These are phyloP conservation scores for Pichia sp. DNA, from an alignment of 1,139 yeast species.

Conservation along the genomic window DNA sequence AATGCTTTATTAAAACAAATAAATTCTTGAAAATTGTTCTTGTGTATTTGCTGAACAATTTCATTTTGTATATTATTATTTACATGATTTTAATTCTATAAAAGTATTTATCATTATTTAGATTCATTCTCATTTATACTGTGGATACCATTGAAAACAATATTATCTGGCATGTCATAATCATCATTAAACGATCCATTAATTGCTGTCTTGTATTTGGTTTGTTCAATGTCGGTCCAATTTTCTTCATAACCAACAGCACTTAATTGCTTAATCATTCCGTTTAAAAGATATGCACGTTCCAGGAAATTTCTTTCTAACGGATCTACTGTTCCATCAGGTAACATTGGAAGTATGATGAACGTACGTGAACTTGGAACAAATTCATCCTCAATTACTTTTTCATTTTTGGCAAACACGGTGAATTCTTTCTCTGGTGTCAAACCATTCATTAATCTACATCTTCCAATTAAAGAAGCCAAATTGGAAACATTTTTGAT, in stretches of 20 bases:
- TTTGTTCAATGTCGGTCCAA: slow-evolving; percentile 16
- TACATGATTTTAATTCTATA: not conserved
- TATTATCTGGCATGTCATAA: not conserved
- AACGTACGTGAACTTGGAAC: slow-evolving; percentile 16
- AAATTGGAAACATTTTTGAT: slow-evolving; percentile 21
- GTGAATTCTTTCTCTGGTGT: slow-evolving; percentile 16
- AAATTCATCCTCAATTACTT: slow-evolving; percentile 3
- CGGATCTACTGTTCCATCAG: slow-evolving; percentile 12
- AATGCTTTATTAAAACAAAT: not conserved
- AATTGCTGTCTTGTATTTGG: slow-evolving; percentile 6
- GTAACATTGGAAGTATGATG: slow-evolving; percentile 22
- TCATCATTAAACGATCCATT: not conserved
- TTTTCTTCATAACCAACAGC: slow-evolving; percentile 20
- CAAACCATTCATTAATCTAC: slow-evolving; percentile 21
- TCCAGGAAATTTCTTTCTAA: slow-evolving; percentile 28
- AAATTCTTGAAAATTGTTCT: no score
- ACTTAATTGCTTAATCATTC: slow-evolving; percentile 21
- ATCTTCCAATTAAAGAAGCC: slow-evolving; percentile 24
- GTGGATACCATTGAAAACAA: slow-evolving; percentile 9
- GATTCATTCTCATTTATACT: not conserved
- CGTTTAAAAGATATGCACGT: slow-evolving; percentile 25
- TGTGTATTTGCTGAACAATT: no score
- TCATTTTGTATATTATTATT: not conserved
- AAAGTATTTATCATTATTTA: not conserved
- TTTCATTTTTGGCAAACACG: slow-evolving; percentile 14